Conservation (phyloP, 2,329 filamentous ascomycete species). For the Fusarium veterinarium region DNA sequence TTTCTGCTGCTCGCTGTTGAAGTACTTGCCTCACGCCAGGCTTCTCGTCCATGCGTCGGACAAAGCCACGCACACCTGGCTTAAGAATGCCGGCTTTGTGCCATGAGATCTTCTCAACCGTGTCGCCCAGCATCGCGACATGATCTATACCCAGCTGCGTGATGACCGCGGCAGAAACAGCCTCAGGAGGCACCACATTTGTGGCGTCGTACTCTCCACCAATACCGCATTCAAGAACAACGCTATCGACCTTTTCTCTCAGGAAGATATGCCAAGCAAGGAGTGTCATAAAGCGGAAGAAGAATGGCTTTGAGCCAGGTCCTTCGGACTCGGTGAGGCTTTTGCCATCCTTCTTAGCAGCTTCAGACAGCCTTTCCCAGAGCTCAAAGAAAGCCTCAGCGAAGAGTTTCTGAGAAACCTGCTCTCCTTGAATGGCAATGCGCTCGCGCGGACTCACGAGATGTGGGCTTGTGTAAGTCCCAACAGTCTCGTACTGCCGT, state of each 20-base stretch:
- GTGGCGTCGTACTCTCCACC: constrained; percentile 95
- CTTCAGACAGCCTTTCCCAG: constrained; percentile 72
- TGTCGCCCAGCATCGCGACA: constrained; percentile 80
- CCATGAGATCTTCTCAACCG: constrained; percentile 86
- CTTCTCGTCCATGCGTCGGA: constrained; percentile 46
- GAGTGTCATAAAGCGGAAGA: constrained; percentile 91
- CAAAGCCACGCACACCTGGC: constrained; percentile 57
- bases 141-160: constrained; percentile 90
- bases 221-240: constrained; percentile 92
- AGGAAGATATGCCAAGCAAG: constrained; percentile 89
- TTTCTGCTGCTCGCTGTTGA: constrained; percentile 68
- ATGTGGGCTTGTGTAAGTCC: constrained; percentile 88
- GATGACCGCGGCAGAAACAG: constrained; percentile 78
- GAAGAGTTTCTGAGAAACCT: constrained; percentile 76
- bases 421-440: constrained; percentile 81
- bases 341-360: constrained; percentile 50
- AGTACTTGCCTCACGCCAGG: constrained; percentile 64
- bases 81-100: constrained; percentile 94
- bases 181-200: constrained; percentile 75
- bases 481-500: constrained; percentile 64
- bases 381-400: constrained; percentile 84
- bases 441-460: constrained; percentile 85
- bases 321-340: constrained; percentile 60
- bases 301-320: constrained; percentile 80
- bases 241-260: constrained; percentile 77